Evolutionary conservation across 2,329 filamentous ascomycete genomes (phyloP), one percentile per base, ranked within the genome.

Genomic region (Nannizziopsis barbatae): DNA sequence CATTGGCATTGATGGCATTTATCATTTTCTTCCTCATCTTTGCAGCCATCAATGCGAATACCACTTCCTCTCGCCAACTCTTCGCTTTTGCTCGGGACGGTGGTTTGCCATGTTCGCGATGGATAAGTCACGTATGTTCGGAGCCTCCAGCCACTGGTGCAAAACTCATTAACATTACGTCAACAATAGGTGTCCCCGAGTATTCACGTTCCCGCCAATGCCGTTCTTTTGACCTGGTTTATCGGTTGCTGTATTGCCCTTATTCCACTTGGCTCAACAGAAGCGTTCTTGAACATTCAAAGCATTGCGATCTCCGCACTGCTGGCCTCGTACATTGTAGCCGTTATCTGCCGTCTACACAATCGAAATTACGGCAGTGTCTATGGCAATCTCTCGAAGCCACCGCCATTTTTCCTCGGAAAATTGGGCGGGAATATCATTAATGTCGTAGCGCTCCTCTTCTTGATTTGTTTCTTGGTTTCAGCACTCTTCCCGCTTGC

Each of bases 21-120:
- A 50, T 67, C 37, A 58, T 65, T 15, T 56, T 64, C n/a, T 54
- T 64, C 22, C 50, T 50, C 12, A 54, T 60, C 14, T 60, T 57
- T 27, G 57, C 56, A 12, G 56, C 57, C 17, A 57, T 62, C 11
- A 63, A 60, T 17, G 73, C 75, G 52, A 70, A 80, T 0, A 75
- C 74, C 1, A 75, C 79, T 0, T 75, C 77, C 0, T 79, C 76
- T 1, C 70, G 76, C 7, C 71, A 77, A 49, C 71, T 75, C 10
- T 79, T 73, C 71, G 73, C 76, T 0, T 79, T 79, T 58, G 65
- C 68, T 2, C 63, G 68, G n/a, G 68, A 71, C 49, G 55, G 59
- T 15, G 68, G 68, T 2, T 48, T 70, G 4, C 67, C 67, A 6
- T 68, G 64, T 50, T 67, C 64, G 14, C 45, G 52, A 0, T 67